These are phyloP conservation scores for Geotrichum macrosporum DNA, from an alignment of 1,139 yeast species.

Conservation along the genomic window DNA sequence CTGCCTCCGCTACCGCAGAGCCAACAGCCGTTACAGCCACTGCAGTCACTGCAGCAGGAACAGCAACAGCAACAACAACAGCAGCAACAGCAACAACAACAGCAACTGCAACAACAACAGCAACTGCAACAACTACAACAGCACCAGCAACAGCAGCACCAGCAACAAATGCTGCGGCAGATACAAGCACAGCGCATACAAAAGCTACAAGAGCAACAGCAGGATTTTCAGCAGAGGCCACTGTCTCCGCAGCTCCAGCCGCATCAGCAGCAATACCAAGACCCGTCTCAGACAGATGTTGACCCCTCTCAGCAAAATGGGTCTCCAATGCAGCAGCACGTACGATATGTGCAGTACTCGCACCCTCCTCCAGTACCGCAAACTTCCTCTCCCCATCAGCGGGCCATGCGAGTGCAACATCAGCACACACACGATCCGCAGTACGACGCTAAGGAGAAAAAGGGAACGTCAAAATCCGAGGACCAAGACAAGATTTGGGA, in stretches of 20 bases:
- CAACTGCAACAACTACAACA: slow-evolving; percentile 16
- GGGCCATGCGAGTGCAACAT: slow-evolving; percentile 4
- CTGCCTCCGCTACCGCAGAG: slow-evolving; percentile 21
- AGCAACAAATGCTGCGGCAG: slow-evolving; percentile 1
- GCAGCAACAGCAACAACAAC: slow-evolving; percentile 20
- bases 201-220: slow-evolving; percentile 14
- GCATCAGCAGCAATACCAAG: slow-evolving; percentile 7
- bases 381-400: slow-evolving; percentile 7
- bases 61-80: slow-evolving; percentile 15
- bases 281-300: not conserved
- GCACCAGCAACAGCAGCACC: slow-evolving; percentile 19
- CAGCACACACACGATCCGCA: slow-evolving; percentile 16
- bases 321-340: slow-evolving; percentile 11
- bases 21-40: slow-evolving; percentile 10
- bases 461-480: slow-evolving; percentile 7
- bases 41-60: slow-evolving; percentile 18
- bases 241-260: slow-evolving; percentile 16
- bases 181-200: slow-evolving; percentile 1
- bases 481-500: slow-evolving; percentile 52
- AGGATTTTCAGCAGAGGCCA: slow-evolving; percentile 15
- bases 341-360: slow-evolving; percentile 16
- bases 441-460: slow-evolving; percentile 19
- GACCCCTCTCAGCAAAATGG: slow-evolving; percentile 6
- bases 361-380: slow-evolving; percentile 12
- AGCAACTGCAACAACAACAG: slow-evolving; percentile 15